Conservation (phyloP, 768 basidiomycete genomes). For the Collybiopsis confluens region DNA sequence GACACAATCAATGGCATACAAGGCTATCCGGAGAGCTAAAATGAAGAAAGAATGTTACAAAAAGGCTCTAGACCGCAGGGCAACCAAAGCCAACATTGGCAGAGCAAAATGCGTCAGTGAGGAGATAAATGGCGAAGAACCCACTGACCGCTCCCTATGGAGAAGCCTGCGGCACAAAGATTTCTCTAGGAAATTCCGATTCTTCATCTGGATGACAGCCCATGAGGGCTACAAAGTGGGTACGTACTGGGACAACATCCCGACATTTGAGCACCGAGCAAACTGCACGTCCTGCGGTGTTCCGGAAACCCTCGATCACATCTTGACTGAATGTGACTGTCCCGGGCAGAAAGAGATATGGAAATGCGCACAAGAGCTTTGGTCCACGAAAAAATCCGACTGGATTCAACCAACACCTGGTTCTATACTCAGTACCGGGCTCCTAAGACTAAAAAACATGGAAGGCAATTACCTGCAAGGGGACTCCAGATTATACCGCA, state of each 20-base stretch:
- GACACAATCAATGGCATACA: conserved; percentile 13
- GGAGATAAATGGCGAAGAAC: background rate
- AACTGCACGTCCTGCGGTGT: conserved; percentile 13
- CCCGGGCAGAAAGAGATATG: too few relatives aligned
- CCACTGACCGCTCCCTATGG: background rate
- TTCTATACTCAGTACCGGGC: conserved; percentile 15
- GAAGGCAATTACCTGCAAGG: conserved; percentile 8
- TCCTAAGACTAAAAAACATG: background rate
- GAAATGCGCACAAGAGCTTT: too few relatives aligned
- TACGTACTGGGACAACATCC: conserved; percentile 10
- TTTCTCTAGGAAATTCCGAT: background rate
- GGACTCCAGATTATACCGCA: conserved; percentile 15
- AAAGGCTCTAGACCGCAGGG: background rate
- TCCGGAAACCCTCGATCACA: conserved; percentile 14
- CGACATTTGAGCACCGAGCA: background rate
- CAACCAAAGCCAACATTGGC: background rate
- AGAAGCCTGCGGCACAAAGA: conserved; percentile 2
- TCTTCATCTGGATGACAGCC: conserved; percentile 14
- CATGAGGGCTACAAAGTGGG: conserved; percentile 18
- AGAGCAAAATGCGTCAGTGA: background rate
- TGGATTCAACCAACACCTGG: conserved; percentile 11
- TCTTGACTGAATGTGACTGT: too few relatives aligned
- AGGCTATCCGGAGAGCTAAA: background rate
- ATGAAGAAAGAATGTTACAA: background rate
- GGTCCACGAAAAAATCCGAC: too few relatives aligned